Base-by-base conservation (phyloP, 2,329 filamentous ascomycete genomes). In the Mycocentrospora acerina region DNA sequence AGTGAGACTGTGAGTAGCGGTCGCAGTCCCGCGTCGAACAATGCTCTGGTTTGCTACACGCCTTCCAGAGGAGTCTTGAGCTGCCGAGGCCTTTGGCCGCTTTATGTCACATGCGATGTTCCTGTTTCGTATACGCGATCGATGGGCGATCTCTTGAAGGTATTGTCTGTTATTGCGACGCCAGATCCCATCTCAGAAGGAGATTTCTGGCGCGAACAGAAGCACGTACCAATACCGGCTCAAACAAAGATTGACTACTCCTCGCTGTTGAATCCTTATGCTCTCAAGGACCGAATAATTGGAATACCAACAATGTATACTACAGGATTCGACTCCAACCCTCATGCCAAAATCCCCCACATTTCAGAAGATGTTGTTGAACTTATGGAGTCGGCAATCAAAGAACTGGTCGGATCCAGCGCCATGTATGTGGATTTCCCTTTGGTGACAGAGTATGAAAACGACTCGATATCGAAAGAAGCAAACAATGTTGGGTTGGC, bases 1-100 rank as follows among this genome's bases (percentile, higher is more conserved):
- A 71, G 68, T 2, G 79, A 82, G 54, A 79, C 78, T 0, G 75
- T 81, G 0, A 77, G 74, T 1, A 79, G 76, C 0, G 79, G 79
- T 1, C 67, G 79, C 2, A 75, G 74, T 3, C 79, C 78, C 0
- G 78, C 78, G 1, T 77, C 73, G 0, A 81, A 81, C 45, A 81
- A 81, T 50, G 74, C 68, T 0, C 57, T 81, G 3, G 68, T 81
- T 0, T 77, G 72, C 0, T 81, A 81, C 37, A 77, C 79, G 0
- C 77, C 79, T 0, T 80, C 76, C 0, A 68, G 74, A 26, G 76
- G 76, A 0, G 44, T 76, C 0, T 63, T 82, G 12, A 73, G 76
- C 2, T 70, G 73, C 7, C 67, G 77, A 1, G 79, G 79, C 0
- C 60, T 74, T 5, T 80, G 76, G 71, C 77, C 79, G 3, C 57